Conservation (phyloP, 805 yeast species). For the Myxozyma sirexii region DNA sequence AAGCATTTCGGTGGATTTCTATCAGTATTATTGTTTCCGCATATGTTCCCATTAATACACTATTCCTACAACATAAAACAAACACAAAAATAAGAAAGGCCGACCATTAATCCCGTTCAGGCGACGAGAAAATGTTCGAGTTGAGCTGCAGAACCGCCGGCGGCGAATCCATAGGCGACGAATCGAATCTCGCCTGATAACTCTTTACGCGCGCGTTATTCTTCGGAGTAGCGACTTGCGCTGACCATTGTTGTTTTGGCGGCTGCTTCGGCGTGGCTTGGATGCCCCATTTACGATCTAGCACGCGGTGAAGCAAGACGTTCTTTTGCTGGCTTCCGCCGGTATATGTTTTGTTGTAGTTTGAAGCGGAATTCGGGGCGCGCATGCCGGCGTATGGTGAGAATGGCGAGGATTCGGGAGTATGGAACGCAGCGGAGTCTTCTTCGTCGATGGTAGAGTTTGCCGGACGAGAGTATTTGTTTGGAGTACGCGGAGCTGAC, state of each 20-base stretch:
- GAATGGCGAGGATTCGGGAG: conserved; percentile 33
- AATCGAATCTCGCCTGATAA: conserved; percentile 21
- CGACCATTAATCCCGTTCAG: conserved; percentile 13
- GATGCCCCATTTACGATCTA: conserved; percentile 43
- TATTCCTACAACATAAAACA: neutral
- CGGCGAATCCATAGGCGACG: conserved; percentile 33
- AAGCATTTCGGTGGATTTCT: neutral
- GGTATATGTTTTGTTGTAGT: conserved; percentile 4
- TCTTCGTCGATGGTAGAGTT: conserved; percentile 30
- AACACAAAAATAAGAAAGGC: neutral
- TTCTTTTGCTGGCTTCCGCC: conserved; percentile 18
- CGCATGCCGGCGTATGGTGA: conserved; percentile 31
- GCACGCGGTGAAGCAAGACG: conserved; percentile 41
- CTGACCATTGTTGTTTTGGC: neutral
- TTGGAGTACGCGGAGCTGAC: conserved; percentile 10
- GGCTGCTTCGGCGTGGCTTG: conserved; percentile 41
- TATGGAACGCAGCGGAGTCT: conserved; percentile 14
- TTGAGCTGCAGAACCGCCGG: conserved; percentile 28
- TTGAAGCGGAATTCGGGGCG: neutral
- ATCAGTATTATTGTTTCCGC: too few species aligned
- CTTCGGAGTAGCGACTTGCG: conserved; percentile 18
- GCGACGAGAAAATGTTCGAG: conserved; percentile 30
- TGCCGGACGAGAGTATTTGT: conserved; percentile 21
- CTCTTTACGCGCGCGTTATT: neutral
- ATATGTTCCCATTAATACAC: neutral